phyloP scores from a whole-genome alignment of 1,284 basidiomycete species.

The Puccinia hordei region DNA sequence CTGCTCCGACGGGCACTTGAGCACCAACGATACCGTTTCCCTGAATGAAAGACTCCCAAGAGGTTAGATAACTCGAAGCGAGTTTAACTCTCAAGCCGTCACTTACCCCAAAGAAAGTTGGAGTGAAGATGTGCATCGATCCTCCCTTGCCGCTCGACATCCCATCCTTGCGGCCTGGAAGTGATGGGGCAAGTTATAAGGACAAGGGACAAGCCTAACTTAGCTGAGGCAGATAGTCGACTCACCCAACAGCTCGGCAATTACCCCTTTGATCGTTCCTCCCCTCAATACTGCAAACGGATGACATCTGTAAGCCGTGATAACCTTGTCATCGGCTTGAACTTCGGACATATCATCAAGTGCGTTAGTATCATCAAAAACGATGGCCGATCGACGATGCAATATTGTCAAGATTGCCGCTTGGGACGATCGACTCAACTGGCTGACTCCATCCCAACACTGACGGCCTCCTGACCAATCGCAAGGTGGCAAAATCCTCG shows the following conservation, averaged over 20 bases:
- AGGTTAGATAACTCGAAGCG: neutral
- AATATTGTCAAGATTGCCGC: neutral
- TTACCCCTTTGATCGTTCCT: constrained; percentile 84
- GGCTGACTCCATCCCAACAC: constrained; percentile 87
- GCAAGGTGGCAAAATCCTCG: constrained; percentile 98
- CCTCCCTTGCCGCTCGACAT: constrained; percentile 98
- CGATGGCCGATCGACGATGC: neutral
- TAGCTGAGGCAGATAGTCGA: neutral
- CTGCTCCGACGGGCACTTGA: constrained; percentile 93
- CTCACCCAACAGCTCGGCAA: constrained; percentile 79
- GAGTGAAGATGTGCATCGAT: constrained; percentile 70
- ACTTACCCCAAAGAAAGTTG: constrained; percentile 78
- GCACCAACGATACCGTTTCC: constrained; percentile 99
- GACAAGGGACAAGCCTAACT: neutral
- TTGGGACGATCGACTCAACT: constrained; percentile 58
- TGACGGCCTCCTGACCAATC: constrained; percentile 95
- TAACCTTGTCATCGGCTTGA: constrained; percentile 80
- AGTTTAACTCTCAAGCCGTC: constrained; percentile 60
- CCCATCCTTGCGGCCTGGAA: constrained; percentile 75
- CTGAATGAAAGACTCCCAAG: constrained; percentile 63
- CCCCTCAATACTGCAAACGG: constrained; percentile 94
- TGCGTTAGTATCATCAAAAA: neutral
- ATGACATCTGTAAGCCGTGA: constrained; percentile 97
- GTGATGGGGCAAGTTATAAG: neutral
- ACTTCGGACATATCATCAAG: constrained; percentile 58